Evolutionary conservation across 495 filamentous ascomycete species (phyloP).

Genomic region (Aspergillus cavernicola): DNA sequence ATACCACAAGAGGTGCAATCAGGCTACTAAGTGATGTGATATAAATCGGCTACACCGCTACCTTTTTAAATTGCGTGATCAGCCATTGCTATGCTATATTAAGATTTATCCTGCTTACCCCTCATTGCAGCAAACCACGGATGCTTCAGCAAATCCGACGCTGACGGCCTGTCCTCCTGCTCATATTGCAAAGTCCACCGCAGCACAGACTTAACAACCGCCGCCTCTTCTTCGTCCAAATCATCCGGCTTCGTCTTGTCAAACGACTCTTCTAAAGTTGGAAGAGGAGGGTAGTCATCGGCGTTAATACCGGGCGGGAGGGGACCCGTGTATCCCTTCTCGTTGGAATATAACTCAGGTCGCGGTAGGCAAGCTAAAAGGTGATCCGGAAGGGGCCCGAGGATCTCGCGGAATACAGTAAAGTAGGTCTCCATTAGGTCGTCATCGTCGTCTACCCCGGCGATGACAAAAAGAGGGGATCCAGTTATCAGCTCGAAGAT

Average conservation of each 20-base stretch:
- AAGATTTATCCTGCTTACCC: no score
- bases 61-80: no score
- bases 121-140: no score
- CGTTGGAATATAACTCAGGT: conserved; percentile 23
- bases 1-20: no score
- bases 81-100: no score
- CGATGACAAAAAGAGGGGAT: conserved; percentile 27
- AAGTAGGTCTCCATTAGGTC: conserved; percentile 25
- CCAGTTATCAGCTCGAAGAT: conserved; percentile 36
- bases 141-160: conserved; percentile 24
- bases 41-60: no score
- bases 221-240: conserved; percentile 26
- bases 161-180: conserved; percentile 27
- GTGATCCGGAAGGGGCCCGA: conserved; percentile 26
- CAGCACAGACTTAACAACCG: conserved; percentile 24
- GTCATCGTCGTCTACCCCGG: conserved; percentile 19
- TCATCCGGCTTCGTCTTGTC: conserved; percentile 25
- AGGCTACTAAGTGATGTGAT: no score
- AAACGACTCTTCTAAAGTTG: conserved; percentile 27
- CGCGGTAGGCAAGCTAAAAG: no score
- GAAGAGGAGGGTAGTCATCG: not conserved
- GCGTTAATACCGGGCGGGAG: conserved; percentile 26
- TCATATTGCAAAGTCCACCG: conserved; percentile 34
- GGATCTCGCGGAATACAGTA: conserved; percentile 6
- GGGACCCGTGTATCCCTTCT: conserved; percentile 28